These are phyloP conservation scores for Yamadazyma laniorum DNA, from an alignment of 805 yeast species.

Conservation along the genomic window DNA sequence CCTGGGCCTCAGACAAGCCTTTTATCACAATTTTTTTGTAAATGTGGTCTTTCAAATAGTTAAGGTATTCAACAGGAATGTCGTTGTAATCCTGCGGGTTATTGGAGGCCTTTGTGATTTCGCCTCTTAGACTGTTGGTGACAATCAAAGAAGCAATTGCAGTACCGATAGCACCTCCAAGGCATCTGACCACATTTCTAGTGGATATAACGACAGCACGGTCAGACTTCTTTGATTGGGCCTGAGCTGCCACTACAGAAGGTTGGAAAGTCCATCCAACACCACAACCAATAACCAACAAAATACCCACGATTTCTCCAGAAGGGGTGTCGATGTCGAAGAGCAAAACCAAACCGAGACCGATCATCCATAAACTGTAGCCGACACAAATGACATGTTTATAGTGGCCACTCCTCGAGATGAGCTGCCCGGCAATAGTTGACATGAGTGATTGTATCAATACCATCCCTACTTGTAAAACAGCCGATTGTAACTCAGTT, in stretches of 20 bases:
- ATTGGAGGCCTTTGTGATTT: conserved; percentile 17
- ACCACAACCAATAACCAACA: conserved; percentile 31
- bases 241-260: conserved; percentile 53
- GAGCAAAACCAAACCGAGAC: conserved; percentile 36
- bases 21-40: conserved; percentile 27
- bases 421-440: conserved; percentile 44
- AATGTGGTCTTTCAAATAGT: conserved; percentile 25
- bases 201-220: conserved; percentile 35
- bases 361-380: conserved; percentile 39
- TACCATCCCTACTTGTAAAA: conserved; percentile 45
- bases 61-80: conserved; percentile 15
- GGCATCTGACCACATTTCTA: conserved; percentile 31
- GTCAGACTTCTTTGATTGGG: conserved; percentile 36
- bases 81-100: conserved; percentile 5
- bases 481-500: conserved; percentile 39
- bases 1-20: conserved; percentile 21
- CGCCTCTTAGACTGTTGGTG: conserved; percentile 22
- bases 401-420: conserved; percentile 44
- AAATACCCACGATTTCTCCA: conserved; percentile 24
- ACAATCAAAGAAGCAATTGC: conserved; percentile 30
- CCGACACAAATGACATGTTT: conserved; percentile 42
- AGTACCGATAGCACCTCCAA: conserved; percentile 36
- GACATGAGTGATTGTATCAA: conserved; percentile 42
- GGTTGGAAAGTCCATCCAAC: conserved; percentile 55
- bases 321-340: conserved; percentile 29